These are phyloP conservation scores for Xylaria sp. DNA, from an alignment of 2,329 filamentous ascomycete genomes.

Conservation along the genomic window DNA sequence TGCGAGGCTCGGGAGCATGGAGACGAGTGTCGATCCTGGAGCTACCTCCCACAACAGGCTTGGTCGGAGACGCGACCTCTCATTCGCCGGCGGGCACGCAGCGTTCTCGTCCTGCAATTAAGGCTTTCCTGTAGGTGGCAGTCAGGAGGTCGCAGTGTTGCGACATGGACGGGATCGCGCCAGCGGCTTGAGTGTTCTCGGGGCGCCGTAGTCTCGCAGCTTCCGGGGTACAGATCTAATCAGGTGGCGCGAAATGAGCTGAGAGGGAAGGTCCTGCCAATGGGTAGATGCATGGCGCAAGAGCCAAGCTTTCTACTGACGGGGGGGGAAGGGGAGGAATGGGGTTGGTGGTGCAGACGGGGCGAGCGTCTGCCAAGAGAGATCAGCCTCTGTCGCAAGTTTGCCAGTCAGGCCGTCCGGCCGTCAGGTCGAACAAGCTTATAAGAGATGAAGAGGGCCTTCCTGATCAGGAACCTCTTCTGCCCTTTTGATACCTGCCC, in stretches of 20 bases:
- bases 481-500: slow-evolving; percentile 2
- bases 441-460: slow-evolving; percentile 12
- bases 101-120: slow-evolving; percentile 14
- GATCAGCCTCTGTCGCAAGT: slow-evolving; percentile 23
- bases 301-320: slow-evolving; percentile 22
- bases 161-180: background rate
- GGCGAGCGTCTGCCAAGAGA: slow-evolving; percentile 22
- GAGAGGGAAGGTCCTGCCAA: slow-evolving; percentile 8
- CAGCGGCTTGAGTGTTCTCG: slow-evolving; percentile 2
- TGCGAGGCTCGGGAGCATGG: slow-evolving; percentile 18
- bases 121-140: slow-evolving; percentile 6
- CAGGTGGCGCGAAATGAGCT: slow-evolving; percentile 15
- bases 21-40: slow-evolving; percentile 25
- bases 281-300: slow-evolving; percentile 7
- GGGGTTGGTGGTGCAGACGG: slow-evolving; percentile 8
- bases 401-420: background rate
- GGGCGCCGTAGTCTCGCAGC: slow-evolving; percentile 8
- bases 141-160: slow-evolving; percentile 9
- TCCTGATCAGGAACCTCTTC: slow-evolving; percentile 16
- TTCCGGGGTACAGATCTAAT: slow-evolving; percentile 10
- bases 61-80: slow-evolving; percentile 12
- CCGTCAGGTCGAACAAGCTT: slow-evolving; percentile 1
- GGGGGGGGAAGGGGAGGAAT: too few species aligned
- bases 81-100: slow-evolving; percentile 12
- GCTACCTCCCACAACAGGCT: slow-evolving; percentile 25